A percentile compares a stretch with the other conserved stretches of the same genome.
These are phyloP conservation scores for Globisporangium camurandrum DNA, from an alignment of 352 stramenopile species.

Conservation along the genomic window DNA sequence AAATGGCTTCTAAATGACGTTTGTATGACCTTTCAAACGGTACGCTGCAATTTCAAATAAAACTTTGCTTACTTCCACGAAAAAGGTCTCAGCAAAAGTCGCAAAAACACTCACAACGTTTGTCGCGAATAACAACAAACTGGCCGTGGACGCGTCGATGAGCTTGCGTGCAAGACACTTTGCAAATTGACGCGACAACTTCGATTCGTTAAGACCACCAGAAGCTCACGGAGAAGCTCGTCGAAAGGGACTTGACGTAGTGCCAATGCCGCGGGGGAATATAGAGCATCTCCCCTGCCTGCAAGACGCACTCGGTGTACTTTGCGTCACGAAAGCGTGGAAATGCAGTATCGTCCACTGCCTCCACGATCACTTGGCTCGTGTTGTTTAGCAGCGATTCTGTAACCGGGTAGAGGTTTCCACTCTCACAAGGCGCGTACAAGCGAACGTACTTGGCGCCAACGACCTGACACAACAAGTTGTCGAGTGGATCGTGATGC, in stretches of 20 bases:
- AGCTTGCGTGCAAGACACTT: too few species aligned
- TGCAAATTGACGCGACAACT: too few species aligned
- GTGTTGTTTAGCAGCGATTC: constrained; percentile 84
- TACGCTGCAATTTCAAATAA: too few species aligned
- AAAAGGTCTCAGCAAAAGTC: too few species aligned
- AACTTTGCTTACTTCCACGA: too few species aligned
- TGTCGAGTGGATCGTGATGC: constrained; percentile 88
- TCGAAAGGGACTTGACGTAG: constrained; percentile 72
- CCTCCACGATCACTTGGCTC: constrained; percentile 62
- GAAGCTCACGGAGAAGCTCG: constrained; percentile 81
- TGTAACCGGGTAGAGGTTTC: constrained; percentile 76
- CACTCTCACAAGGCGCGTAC: constrained; percentile 60
- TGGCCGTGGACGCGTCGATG: too few species aligned
- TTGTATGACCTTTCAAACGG: too few species aligned
- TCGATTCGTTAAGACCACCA: constrained; percentile 73
- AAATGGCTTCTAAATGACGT: neutral
- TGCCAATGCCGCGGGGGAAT: constrained; percentile 88
- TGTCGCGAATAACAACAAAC: too few species aligned
- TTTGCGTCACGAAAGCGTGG: constrained; percentile 35
- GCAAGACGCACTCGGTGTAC: constrained; percentile 68
- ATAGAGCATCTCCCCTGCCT: constrained; percentile 78
- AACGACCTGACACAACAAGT: constrained; percentile 84
- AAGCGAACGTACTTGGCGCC: constrained; percentile 79
- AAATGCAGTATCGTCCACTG: constrained; percentile 38
- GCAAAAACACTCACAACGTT: too few species aligned